phyloP scores from a whole-genome alignment of 371 early-diverging fungal genomes.

The Chytridium lagenaria region DNA sequence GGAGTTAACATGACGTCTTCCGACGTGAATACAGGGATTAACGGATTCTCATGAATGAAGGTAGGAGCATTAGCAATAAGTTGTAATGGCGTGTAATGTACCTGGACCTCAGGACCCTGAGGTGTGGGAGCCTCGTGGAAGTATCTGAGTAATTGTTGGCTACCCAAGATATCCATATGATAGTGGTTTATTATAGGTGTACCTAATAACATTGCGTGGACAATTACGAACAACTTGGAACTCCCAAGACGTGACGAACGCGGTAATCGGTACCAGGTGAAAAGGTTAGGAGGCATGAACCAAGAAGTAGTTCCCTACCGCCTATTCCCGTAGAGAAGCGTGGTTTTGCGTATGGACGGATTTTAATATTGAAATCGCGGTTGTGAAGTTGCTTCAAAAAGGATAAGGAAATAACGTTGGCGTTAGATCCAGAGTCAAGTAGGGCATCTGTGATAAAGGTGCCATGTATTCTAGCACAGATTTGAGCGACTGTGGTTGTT shows the following conservation, averaged over 20 bases:
- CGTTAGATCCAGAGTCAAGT: slow-evolving; percentile 12
- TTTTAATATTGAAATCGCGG: not conserved
- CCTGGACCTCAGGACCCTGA: no score
- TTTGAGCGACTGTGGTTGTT: no score
- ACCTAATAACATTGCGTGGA: slow-evolving; percentile 18
- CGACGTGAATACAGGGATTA: not conserved
- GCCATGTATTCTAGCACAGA: not conserved
- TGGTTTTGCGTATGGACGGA: not conserved
- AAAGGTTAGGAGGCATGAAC: not conserved
- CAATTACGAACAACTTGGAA: not conserved
- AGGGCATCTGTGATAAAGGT: not conserved
- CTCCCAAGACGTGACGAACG: not conserved
- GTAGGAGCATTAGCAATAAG: not conserved
- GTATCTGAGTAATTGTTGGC: not conserved
- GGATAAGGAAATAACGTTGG: not conserved
- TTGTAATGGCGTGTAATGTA: not conserved
- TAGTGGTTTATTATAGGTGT: slow-evolving; percentile 12
- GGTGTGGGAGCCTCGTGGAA: no score
- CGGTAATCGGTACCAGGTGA: slow-evolving; percentile 10
- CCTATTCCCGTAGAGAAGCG: slow-evolving; percentile 1
- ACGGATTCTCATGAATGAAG: not conserved
- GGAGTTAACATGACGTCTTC: not conserved
- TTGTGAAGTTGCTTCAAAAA: not conserved
- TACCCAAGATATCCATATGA: slow-evolving; percentile 1
- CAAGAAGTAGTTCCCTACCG: slow-evolving; percentile 2